A percentile compares a stretch with the other conserved stretches of the same genome.
phyloP scores from a whole-genome alignment of 371 early-diverging fungal species.

The Funneliformis caledonium region DNA sequence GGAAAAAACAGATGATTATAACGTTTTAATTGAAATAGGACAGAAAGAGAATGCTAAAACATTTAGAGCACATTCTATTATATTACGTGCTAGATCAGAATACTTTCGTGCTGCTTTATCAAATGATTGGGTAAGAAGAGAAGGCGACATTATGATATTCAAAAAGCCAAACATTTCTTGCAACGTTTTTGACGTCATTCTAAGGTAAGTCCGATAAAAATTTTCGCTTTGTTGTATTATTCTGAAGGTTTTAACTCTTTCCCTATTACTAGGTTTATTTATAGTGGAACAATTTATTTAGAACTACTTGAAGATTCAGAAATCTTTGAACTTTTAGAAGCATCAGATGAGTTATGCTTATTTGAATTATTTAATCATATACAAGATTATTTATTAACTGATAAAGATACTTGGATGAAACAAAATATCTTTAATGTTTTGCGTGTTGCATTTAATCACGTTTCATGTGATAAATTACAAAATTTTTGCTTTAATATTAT shows the following conservation, averaged over 20 bases:
- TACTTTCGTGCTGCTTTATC: slow-evolving; percentile 17
- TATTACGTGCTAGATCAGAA: slow-evolving; percentile 4
- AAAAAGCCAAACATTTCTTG: slow-evolving; percentile 19
- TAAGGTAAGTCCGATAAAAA: background rate
- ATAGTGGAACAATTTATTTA: slow-evolving; percentile 26
- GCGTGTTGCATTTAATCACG: background rate
- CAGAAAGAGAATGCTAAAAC: background rate
- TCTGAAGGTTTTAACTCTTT: background rate
- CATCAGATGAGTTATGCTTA: background rate
- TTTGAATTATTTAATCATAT: background rate
- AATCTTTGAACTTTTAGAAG: slow-evolving; percentile 11
- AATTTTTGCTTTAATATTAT: slow-evolving; percentile 10
- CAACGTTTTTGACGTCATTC: background rate
- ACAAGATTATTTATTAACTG: background rate
- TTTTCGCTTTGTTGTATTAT: background rate
- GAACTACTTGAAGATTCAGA: slow-evolving; percentile 1
- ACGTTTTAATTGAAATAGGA: slow-evolving; percentile 9
- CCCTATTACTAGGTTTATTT: slow-evolving; percentile 19
- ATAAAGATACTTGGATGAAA: background rate
- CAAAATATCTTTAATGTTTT: slow-evolving; percentile 4
- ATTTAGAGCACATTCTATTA: slow-evolving; percentile 13
- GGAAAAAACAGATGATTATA: slow-evolving; percentile 4
- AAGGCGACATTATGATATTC: slow-evolving; percentile 1
- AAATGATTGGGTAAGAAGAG: slow-evolving; percentile 1
- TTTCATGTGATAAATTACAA: background rate